Evolutionary conservation across 2,329 filamentous ascomycete species (phyloP), one percentile per base, ranked within the genome.

Genomic region (Arachnomyces sp.): DNA sequence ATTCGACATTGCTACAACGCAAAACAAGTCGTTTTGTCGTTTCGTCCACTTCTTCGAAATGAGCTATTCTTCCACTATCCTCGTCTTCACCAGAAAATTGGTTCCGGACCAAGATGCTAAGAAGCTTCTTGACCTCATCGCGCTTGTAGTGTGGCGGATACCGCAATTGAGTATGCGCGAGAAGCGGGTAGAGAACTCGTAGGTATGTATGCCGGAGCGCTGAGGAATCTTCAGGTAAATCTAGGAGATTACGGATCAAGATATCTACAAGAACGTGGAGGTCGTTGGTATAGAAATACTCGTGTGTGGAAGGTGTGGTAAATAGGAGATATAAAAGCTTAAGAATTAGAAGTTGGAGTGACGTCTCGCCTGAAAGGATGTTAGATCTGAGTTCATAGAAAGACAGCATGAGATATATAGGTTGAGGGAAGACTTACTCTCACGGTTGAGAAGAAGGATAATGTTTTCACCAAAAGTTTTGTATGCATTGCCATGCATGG

Each of bases 201-300:
- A 98, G 74, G 59, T 98, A 98, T 3, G 92, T 98, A 61, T 98
- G 92, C 29, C 90, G 79, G 42, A 98, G 69, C 2, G 77, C 68
- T 11, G 60, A 52, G 8, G 71, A 80, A 58, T 95, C 90, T 54
- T 90, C 83, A 0, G 93, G 92, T 7, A 98, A 72, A 59, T 98
- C 92, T 54, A 96, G 80, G n/a, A 98, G 72, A 55, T 98, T 98
- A 32, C 92, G 85, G 45, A 98, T 86, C 43, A 98, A 88, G 48
- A 98, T 92, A 57, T 98, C 92, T 34, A 96, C 74, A 12, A 98
- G 76, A 3, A 98, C 92, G 43, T 87, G 85, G 21, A 98, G 73
- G 56, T 98, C 92, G 59, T 98, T 98, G 18, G 88, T 95, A 63
- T 96, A 98, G 59, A 98, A 98, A 64, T 96, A 98, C 65, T 98